phyloP scores from a whole-genome alignment of 306 rosid species.

The Biancaea sappan region DNA sequence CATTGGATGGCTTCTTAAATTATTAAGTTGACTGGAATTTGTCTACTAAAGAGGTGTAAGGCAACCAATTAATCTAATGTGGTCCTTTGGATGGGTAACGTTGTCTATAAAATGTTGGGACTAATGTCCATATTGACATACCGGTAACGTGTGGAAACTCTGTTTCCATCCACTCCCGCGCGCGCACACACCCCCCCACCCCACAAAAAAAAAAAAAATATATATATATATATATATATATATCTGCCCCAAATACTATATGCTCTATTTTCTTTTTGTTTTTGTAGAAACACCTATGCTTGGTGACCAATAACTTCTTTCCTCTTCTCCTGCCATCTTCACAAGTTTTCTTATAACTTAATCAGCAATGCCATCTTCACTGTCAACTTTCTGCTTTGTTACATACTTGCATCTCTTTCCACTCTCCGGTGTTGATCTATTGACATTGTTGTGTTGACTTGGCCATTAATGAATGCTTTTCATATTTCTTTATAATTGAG shows the following conservation, averaged over 20 bases:
- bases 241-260: not conserved
- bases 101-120: too few species aligned
- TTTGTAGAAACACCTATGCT: constrained; percentile 20
- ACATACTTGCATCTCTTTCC: not conserved
- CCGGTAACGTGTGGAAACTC: constrained; percentile 4
- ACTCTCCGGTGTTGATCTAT: not conserved
- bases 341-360: not conserved
- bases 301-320: not conserved
- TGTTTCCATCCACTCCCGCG: too few species aligned
- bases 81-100: not conserved
- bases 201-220: too few species aligned
- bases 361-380: not conserved
- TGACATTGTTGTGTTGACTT: constrained; percentile 19
- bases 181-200: too few species aligned
- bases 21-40: not conserved
- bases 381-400: constrained; percentile 6
- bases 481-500: not conserved
- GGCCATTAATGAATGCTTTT: not conserved
- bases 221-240: too few species aligned
- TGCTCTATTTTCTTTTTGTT: constrained; percentile 20
- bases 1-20: constrained; percentile 26
- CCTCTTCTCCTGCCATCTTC: not conserved
- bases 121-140: not conserved
- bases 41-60: not conserved
- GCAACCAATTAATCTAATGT: not conserved